Percentiles rank a stretch among this genome's conserved stretches.
phyloP scores from a whole-genome alignment of 2,329 filamentous ascomycete species.

The Rugonectria rugulosa region DNA sequence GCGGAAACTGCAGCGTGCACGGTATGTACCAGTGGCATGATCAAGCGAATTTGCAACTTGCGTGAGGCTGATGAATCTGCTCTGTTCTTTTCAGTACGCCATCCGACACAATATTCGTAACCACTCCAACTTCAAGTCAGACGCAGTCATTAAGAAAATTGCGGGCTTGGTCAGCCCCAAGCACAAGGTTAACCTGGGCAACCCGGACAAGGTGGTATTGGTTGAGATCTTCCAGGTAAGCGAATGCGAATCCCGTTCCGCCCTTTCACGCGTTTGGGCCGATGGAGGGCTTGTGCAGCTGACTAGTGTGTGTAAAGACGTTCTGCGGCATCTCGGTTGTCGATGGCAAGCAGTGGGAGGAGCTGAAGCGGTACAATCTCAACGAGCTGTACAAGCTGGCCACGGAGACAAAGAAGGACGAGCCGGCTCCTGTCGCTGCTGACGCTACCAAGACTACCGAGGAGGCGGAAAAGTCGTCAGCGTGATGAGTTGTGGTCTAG shows the following conservation, averaged over 20 bases:
- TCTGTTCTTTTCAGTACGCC: constrained; percentile 71
- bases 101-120: constrained; percentile 82
- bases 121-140: constrained; percentile 72
- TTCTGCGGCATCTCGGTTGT: constrained; percentile 83
- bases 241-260: constrained; percentile 9
- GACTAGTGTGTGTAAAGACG: constrained; percentile 60
- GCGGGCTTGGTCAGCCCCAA: constrained; percentile 69
- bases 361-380: constrained; percentile 79
- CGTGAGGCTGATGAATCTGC: constrained; percentile 24
- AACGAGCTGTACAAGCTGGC: constrained; percentile 70
- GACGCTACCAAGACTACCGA: constrained; percentile 12
- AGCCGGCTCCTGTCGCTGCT: constrained; percentile 5
- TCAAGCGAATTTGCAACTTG: constrained; percentile 9
- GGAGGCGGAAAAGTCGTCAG: constrained; percentile 25
- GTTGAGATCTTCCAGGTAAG: constrained; percentile 82
- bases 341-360: constrained; percentile 72
- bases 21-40: constrained; percentile 47
- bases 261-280: constrained; percentile 27
- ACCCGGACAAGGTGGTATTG: constrained; percentile 80
- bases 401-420: constrained; percentile 30
- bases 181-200: constrained; percentile 80
- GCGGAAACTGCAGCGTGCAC: constrained; percentile 43
- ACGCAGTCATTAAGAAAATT: constrained; percentile 74
- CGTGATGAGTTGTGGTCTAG: constrained; percentile 15
- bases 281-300: constrained; percentile 28